These are phyloP conservation scores for Vaccinium corymbosum DNA, from an alignment of 148 eudicot species.

Conservation along the genomic window DNA sequence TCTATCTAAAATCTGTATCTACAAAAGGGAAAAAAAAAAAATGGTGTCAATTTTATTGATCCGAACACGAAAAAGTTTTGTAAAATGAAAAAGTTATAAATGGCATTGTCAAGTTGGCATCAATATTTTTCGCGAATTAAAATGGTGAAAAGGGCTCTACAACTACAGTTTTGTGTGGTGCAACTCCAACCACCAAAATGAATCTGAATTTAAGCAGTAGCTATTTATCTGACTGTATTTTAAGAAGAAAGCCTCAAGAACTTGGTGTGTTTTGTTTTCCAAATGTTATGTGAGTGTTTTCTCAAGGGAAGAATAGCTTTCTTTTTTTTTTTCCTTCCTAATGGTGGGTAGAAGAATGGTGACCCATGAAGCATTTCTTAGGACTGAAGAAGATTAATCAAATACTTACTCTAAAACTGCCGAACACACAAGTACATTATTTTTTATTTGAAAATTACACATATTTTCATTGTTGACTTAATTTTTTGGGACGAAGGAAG, in stretches of 20 bases:
- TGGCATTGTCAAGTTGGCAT: background rate
- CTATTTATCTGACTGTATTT: background rate
- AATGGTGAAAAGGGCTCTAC: background rate
- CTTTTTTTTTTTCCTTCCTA: no score
- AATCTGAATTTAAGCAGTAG: background rate
- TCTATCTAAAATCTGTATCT: background rate
- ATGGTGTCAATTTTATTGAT: background rate
- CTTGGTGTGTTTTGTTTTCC: background rate
- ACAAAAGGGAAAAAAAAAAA: no score
- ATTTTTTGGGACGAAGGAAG: no score
- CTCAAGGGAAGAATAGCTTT: background rate
- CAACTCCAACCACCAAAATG: background rate
- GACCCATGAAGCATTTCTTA: background rate
- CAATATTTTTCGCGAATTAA: background rate
- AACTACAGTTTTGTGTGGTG: background rate
- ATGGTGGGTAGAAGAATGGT: background rate
- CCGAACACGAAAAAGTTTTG: background rate
- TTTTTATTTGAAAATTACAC: no score
- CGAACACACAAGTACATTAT: no score
- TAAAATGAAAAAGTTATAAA: no score
- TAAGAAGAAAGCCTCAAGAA: no score
- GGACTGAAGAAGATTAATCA: background rate
- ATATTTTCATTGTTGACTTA: no score
- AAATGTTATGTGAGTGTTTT: background rate
- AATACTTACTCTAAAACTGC: no score